phyloP scores from a whole-genome alignment of 768 basidiomycete genomes.

The Phlegmacium glaucopus region DNA sequence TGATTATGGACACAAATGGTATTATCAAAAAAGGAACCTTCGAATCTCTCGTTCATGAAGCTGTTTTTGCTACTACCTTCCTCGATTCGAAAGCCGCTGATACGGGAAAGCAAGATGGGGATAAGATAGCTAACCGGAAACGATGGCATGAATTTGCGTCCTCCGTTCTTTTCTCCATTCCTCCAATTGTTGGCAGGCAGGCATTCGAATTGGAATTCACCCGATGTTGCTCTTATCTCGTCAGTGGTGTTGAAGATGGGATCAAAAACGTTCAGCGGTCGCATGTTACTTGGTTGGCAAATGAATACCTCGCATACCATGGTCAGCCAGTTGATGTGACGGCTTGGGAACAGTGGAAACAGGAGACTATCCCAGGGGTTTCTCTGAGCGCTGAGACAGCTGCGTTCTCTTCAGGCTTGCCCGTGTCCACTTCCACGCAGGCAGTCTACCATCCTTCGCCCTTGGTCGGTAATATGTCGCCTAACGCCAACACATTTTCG shows the following conservation, averaged over 20 bases:
- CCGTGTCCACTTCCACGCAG: slow-evolving; percentile 46
- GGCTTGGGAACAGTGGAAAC: slow-evolving; percentile 58
- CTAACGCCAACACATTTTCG: slow-evolving; percentile 49
- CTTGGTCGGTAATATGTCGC: slow-evolving; percentile 35
- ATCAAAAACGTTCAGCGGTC: slow-evolving; percentile 36
- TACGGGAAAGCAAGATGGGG: slow-evolving; percentile 12
- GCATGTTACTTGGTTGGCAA: slow-evolving; percentile 62
- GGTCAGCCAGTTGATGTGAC: slow-evolving; percentile 45
- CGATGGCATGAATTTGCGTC: slow-evolving; percentile 65
- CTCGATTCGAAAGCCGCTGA: slow-evolving; percentile 11
- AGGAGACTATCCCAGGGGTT: slow-evolving; percentile 46
- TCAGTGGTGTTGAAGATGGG: slow-evolving; percentile 49
- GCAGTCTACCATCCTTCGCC: slow-evolving; percentile 53
- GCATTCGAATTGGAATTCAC: slow-evolving; percentile 71
- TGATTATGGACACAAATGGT: slow-evolving; percentile 38
- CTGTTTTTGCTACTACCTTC: slow-evolving; percentile 73
- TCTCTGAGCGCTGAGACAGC: slow-evolving; percentile 22
- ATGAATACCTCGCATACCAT: slow-evolving; percentile 61
- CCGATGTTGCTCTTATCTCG: slow-evolving; percentile 62
- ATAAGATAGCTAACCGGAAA: slow-evolving; percentile 11
- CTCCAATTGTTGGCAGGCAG: slow-evolving; percentile 47
- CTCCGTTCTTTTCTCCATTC: slow-evolving; percentile 58
- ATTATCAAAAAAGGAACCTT: slow-evolving; percentile 62
- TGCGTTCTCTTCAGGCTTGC: slow-evolving; percentile 26
- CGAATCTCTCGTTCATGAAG: slow-evolving; percentile 80